Evolutionary conservation across 768 basidiomycete species (phyloP), one percentile per base, ranked within the genome.

Genomic region (Saitozyma podzolica): DNA sequence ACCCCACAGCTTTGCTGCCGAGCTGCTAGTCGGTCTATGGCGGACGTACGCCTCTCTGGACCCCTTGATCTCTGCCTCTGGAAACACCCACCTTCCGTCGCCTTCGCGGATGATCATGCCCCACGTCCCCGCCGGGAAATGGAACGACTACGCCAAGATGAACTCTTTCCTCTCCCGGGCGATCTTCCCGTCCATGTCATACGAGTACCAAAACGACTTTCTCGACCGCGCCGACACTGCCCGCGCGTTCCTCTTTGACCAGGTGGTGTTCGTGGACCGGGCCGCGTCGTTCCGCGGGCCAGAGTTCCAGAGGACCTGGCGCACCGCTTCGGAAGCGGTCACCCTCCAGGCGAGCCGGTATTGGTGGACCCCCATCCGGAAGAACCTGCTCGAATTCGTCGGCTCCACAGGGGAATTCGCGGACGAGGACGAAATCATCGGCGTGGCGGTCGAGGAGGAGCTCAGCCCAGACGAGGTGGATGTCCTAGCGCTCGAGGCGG

Each of bases 21-120:
- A 97, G 74, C 85, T 93, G 17, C 88, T 90, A 81, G 91, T 91
- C 66, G 93, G 93, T 47, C 85, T 94, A 69, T 95, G 93, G 93
- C 85, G 91, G 8, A 87, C 92, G 0, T 95, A 94, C 77, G 85
- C 91, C 41, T 87, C 90, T 2, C 82, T 95, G 10, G 91, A 93
- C 75, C 84, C 85, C 1, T 80, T 78, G 19, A 92, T 94, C 56
- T 79, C 86, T 2, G 67, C 84, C 0, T 80, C 83, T 50, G 92
- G 91, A 8, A 84, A 84, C 52, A 90, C 91, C 0, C 78, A 82
- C 6, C 86, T 96, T 41, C 89, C 90, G 0, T 83, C 88, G 1
- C 85, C 88, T 0, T 85, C 88, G 0, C 88, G 89, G 11, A 81
- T 93, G 67, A 78, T 91, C 68, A 92, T 96, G 80, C 83, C 86